Base-by-base conservation (phyloP, 768 basidiomycete species). In the Fibroporia radiculosa region DNA sequence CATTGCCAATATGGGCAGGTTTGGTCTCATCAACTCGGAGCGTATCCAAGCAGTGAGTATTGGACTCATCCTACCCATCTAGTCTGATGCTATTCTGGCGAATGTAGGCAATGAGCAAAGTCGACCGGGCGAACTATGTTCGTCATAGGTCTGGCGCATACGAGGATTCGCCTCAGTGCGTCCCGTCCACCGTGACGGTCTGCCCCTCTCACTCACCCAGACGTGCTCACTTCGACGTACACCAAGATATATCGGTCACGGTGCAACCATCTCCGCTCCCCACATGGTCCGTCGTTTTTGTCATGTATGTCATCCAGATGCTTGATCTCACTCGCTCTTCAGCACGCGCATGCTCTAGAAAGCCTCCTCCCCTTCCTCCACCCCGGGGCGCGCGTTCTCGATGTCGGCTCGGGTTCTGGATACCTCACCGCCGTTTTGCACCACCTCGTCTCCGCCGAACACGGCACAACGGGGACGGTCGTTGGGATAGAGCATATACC, bases 221-320 rank as follows among this genome's bases (percentile, higher is more conserved):
- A 10, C 8, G 8, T 8, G 14, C 22, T 14, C 39, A 12, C 23
- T 27, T 25, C 6, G 16, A 40, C 29, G 23, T 34, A 16, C 25
- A 28, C 42, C 20, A 31, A 48, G 48, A 27, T 55, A 87, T 14
- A 92, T 93, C 41, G 85, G 87, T 2, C 75, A 84, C 56, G 82
- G 80, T 11, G 93, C 93, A 12, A 99, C 95, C 0, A 97, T 99
- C 50, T 90, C 86, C 29, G 95, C 95, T 0, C 95, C 95, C 1
- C 95, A 99, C 60, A 98, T 98, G 93, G 86, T 84, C 42, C 58
- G 56, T 28, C 27, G 32, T 24, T 5, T 8, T 20, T 18, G 13
- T 25, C 23, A 4, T 20, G 12, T 16, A 27, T 23, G 22, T 18
- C n/a, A 36, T 35, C 23, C 40, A 22, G 23, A 1, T 26, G 37